These are phyloP conservation scores for Porcisia hertigi DNA, from an alignment of 208 protist species.

Conservation along the genomic window DNA sequence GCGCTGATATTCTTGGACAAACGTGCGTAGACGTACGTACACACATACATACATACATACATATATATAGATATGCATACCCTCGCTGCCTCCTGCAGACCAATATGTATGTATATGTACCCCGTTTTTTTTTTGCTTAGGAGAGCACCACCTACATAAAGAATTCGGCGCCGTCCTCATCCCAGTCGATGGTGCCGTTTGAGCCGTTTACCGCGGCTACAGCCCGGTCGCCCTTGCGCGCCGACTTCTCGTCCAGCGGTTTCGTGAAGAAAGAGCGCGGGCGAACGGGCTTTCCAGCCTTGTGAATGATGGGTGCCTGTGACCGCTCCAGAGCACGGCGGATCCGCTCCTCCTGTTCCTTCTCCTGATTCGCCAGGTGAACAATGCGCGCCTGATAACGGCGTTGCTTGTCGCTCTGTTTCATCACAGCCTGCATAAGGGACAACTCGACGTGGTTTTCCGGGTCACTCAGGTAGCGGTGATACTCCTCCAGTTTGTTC, in stretches of 20 bases:
- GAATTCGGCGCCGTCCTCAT: constrained; percentile 56
- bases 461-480: constrained; percentile 71
- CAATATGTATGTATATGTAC: neutral
- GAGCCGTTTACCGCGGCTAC: constrained; percentile 41
- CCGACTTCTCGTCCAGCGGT: constrained; percentile 37
- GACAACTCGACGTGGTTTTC: constrained; percentile 67
- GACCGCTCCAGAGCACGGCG: constrained; percentile 73
- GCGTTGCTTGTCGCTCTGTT: constrained; percentile 87
- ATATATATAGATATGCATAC: neutral
- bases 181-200: constrained; percentile 27
- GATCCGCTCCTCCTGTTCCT: constrained; percentile 80
- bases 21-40: neutral
- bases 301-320: constrained; percentile 74
- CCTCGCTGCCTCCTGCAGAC: neutral
- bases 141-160: constrained; percentile 15
- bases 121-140: neutral
- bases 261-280: constrained; percentile 69
- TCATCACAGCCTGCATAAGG: constrained; percentile 77
- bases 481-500: constrained; percentile 90
- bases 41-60: neutral
- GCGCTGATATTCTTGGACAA: too few relatives aligned
- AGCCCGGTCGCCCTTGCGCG: constrained; percentile 27
- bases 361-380: constrained; percentile 73
- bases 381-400: constrained; percentile 67
- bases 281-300: constrained; percentile 81